Base-by-base conservation (phyloP, 768 basidiomycete genomes). In the Hypsizygus marmoreus region DNA sequence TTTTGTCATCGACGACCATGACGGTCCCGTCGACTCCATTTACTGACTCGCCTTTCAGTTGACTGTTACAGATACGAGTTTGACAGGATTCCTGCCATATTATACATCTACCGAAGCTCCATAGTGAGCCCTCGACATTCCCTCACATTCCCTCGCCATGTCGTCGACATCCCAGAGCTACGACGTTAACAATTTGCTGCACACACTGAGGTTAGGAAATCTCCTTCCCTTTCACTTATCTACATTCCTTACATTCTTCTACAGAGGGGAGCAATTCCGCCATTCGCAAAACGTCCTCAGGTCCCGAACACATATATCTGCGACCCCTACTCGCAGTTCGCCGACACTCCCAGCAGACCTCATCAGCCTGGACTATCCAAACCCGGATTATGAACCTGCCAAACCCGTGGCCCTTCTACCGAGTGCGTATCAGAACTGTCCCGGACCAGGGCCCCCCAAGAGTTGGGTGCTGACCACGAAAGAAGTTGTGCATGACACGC, bases 231-330 rank as follows among this genome's bases (percentile, higher is more conserved):
- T 39, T 42, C 36, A 45, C 16, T 36, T 35, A 22, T 11, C 28
- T 16, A 11, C 28, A 45, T 28, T 43, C 45, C 8, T 16, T 32
- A 32, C 29, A 20, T 33, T 32, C 39, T 31, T 23, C 3, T n/a
- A n/a, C 47, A 88, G 86, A 58, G 86, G 84, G 8, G 87, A 90
- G 60, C 82, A 88, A 32, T 87, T 83, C 47, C 74, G 86, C 42
- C 87, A 77, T 50, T 55, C 67, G 26, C 82, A 80, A 47, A 89
- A 89, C 58, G 51, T 77, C 5, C 72, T 49, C 32, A 57, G 65
- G n/a, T 70, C 72, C 24, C 61, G 62, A 11, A 44, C 58, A 5
- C 67, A 71, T 34, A 40, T 71, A 16, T 59, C 63, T 9, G 45
- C 60, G 1, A 33, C 60, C 47, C 49, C 60, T 48, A 49, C 44